phyloP scores from a whole-genome alignment of 2,329 filamentous ascomycete genomes.

The Monilinia vaccinii-corymbosi region DNA sequence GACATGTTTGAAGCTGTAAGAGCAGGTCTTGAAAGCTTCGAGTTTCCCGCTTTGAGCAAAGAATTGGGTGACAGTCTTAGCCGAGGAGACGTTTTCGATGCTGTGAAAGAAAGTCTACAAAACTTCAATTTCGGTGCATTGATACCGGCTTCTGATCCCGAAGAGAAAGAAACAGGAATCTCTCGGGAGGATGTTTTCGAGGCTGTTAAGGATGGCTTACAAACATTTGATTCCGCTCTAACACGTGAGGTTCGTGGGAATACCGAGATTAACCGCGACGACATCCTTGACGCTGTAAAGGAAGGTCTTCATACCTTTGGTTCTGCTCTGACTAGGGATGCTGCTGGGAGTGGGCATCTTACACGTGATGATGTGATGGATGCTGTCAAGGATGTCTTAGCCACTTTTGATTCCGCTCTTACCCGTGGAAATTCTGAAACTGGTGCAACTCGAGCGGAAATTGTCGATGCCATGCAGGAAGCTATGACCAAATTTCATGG shows the following conservation, averaged over 20 bases:
- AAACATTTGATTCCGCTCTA: constrained; percentile 8
- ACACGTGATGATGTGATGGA: constrained; percentile 77
- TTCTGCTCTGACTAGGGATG: constrained; percentile 35
- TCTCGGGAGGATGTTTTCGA: constrained; percentile 77
- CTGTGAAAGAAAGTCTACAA: constrained; percentile 57
- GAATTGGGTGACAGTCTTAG: constrained; percentile 44
- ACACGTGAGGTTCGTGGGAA: constrained; percentile 28
- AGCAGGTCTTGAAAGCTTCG: constrained; percentile 45
- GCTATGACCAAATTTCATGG: constrained; percentile 79
- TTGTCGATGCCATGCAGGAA: constrained; percentile 59
- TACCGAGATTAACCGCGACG: constrained; percentile 60
- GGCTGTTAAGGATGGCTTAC: constrained; percentile 60
- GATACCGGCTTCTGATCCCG: constrained; percentile 36
- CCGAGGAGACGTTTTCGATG: constrained; percentile 76
- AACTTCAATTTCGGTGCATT: constrained; percentile 38
- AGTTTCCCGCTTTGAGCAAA: constrained; percentile 32
- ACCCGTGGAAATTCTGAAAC: constrained; percentile 43
- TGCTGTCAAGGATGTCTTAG: constrained; percentile 65
- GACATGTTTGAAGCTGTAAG: constrained; percentile 57
- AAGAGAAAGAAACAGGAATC: constrained; percentile 38
- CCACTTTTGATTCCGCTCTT: constrained; percentile 46
- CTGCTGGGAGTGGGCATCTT: constrained; percentile 38
- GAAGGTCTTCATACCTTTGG: constrained; percentile 55
- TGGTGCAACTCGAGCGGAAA: constrained; percentile 4
- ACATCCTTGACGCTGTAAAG: constrained; percentile 76